These are phyloP conservation scores for Samsoniella hepiali DNA, from an alignment of 2,329 filamentous ascomycete genomes.

Conservation along the genomic window DNA sequence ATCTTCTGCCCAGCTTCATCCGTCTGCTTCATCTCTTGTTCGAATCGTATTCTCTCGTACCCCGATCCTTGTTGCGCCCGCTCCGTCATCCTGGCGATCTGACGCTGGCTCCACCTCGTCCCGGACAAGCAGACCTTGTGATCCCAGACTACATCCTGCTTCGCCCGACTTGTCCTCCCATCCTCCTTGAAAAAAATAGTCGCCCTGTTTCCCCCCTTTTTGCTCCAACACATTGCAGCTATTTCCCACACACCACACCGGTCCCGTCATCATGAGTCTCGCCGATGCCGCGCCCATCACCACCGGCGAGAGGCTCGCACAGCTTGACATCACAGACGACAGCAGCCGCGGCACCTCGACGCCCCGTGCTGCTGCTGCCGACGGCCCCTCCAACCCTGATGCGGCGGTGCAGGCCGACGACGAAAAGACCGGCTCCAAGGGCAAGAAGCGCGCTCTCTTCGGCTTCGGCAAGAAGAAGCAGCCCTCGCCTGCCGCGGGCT, in stretches of 20 bases:
- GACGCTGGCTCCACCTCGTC: slow-evolving; percentile 17
- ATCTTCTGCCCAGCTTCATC: neutral
- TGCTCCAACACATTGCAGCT: neutral
- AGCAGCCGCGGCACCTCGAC: slow-evolving; percentile 30
- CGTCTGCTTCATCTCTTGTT: neutral
- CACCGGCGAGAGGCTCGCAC: slow-evolving; percentile 12
- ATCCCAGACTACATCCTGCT: slow-evolving; percentile 10
- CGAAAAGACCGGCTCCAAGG: slow-evolving; percentile 28
- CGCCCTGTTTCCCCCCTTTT: neutral
- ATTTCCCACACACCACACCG: neutral
- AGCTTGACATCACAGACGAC: slow-evolving; percentile 26
- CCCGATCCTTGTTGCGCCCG: slow-evolving; percentile 5
- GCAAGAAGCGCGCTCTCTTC: slow-evolving; percentile 58
- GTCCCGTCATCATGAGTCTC: slow-evolving; percentile 12
- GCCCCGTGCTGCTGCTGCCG: slow-evolving; percentile 27
- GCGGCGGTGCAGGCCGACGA: slow-evolving; percentile 30
- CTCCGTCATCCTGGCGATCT: slow-evolving; percentile 17
- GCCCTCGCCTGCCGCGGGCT: slow-evolving; percentile 20
- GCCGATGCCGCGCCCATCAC: slow-evolving; percentile 18
- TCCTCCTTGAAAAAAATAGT: neutral
- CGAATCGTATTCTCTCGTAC: neutral
- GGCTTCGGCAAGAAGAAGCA: slow-evolving; percentile 61
- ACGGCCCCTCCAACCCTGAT: slow-evolving; percentile 18
- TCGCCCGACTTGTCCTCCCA: slow-evolving; percentile 8
- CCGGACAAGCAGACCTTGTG: slow-evolving; percentile 16